Percentiles rank a stretch among this genome's conserved stretches.
phyloP scores from a whole-genome alignment of 805 yeast species.

The Starmera caribaea region DNA sequence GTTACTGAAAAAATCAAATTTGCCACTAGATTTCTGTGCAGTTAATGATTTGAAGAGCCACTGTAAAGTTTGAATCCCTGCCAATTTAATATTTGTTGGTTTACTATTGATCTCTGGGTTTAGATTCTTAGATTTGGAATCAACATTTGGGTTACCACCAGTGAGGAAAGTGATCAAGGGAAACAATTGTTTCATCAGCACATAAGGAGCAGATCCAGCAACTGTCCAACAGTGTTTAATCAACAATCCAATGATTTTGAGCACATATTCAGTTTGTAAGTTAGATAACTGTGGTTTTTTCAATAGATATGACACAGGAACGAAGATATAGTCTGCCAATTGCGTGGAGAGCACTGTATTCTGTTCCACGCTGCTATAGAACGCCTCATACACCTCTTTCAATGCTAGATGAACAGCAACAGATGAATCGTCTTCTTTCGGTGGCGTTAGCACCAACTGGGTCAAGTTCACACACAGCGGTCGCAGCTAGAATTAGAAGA shows the following conservation, averaged over 20 bases:
- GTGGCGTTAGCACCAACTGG: constrained; percentile 31
- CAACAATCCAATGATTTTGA: constrained; percentile 36
- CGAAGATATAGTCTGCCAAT: constrained; percentile 52
- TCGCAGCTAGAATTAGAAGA: constrained; percentile 17
- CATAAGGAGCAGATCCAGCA: constrained; percentile 24
- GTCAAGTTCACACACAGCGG: constrained; percentile 37
- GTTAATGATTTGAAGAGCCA: constrained; percentile 22
- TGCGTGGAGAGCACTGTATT: constrained; percentile 21
- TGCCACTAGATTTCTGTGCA: constrained; percentile 11
- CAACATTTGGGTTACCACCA: constrained; percentile 33
- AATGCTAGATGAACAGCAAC: constrained; percentile 21
- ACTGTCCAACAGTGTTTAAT: constrained; percentile 38
- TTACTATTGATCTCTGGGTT: constrained; percentile 14
- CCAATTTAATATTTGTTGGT: constrained; percentile 26
- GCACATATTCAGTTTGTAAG: constrained; percentile 32
- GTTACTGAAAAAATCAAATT: constrained; percentile 20
- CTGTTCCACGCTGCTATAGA: constrained; percentile 8
- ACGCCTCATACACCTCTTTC: constrained; percentile 19
- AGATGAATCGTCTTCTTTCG: constrained; percentile 21
- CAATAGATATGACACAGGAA: constrained; percentile 47
- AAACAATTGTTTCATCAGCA: constrained; percentile 34
- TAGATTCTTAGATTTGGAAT: constrained; percentile 6
- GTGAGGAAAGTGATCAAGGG: constrained; percentile 37
- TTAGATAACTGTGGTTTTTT: constrained; percentile 38
- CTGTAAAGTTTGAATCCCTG: constrained; percentile 24